phyloP scores from a whole-genome alignment of 2,329 filamentous ascomycete genomes.

The Colletotrichum siamense region DNA sequence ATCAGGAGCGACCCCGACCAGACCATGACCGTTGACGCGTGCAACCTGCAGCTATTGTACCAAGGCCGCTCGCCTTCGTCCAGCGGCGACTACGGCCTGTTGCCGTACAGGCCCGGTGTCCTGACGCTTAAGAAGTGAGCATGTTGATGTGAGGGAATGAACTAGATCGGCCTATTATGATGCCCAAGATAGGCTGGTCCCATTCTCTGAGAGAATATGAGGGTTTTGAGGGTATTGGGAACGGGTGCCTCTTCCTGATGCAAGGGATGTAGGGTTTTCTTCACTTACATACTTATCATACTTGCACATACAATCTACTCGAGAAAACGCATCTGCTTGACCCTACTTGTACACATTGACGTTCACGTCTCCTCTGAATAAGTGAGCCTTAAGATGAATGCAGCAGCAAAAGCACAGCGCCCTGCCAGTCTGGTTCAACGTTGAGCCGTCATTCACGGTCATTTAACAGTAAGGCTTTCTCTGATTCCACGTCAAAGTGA shows the following conservation, averaged over 20 bases:
- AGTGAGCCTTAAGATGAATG: rapidly evolving
- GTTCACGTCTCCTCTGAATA: neutral
- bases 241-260: neutral
- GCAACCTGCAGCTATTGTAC: slow-evolving; percentile 69
- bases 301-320: neutral
- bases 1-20: slow-evolving; percentile 62
- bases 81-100: slow-evolving; percentile 50
- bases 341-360: rapidly evolving
- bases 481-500: neutral
- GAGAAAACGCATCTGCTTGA: neutral
- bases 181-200: neutral
- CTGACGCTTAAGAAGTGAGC: slow-evolving; percentile 43
- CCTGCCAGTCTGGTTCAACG: neutral
- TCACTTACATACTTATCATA: neutral
- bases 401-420: neutral
- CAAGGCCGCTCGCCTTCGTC: slow-evolving; percentile 57
- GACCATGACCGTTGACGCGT: slow-evolving; percentile 67
- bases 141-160: neutral
- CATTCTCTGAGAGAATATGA: neutral
- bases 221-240: neutral
- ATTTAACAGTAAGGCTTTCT: neutral
- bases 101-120: slow-evolving; percentile 62
- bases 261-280: neutral
- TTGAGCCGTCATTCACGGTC: rapidly evolving
- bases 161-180: rapidly evolving